phyloP scores from a whole-genome alignment of 108 stramenopile genomes.

The Mediolabrus comicus region DNA sequence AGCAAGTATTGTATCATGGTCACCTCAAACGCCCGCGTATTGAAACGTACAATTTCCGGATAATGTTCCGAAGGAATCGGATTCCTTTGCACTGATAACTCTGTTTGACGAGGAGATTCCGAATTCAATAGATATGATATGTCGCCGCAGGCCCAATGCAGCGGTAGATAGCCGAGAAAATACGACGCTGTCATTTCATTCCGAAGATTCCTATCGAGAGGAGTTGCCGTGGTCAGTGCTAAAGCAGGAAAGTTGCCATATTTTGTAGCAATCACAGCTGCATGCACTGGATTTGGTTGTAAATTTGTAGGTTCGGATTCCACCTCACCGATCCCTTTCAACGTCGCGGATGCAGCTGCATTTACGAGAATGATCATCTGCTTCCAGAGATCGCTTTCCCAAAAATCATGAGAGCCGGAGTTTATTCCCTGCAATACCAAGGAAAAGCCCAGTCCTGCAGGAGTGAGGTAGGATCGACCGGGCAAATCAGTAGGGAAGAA shows the following conservation, averaged over 20 bases:
- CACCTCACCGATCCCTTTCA: neutral
- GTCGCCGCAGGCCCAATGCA: conserved; percentile 31
- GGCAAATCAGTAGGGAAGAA: neutral
- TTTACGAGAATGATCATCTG: neutral
- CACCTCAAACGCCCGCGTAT: neutral
- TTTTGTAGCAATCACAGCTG: conserved; percentile 30
- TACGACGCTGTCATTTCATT: conserved; percentile 9
- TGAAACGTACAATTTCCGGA: conserved; percentile 7
- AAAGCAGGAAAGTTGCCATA: conserved; percentile 26
- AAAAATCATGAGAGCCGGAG: neutral
- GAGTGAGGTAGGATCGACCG: neutral
- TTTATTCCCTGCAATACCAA: neutral
- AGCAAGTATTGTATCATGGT: conserved; percentile 25
- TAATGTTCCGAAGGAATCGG: neutral
- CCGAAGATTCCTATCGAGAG: neutral
- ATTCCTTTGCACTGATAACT: neutral
- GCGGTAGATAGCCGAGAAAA: conserved; percentile 26
- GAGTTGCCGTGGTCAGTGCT: neutral
- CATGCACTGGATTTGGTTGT: conserved; percentile 10
- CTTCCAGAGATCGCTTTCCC: conserved; percentile 11
- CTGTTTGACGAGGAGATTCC: neutral
- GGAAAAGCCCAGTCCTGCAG: neutral
- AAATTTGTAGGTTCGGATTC: neutral
- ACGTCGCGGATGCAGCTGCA: neutral
- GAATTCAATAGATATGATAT: neutral